Conservation (phyloP, 2,329 filamentous ascomycete genomes). For the Aspergillus novoparasiticus region DNA sequence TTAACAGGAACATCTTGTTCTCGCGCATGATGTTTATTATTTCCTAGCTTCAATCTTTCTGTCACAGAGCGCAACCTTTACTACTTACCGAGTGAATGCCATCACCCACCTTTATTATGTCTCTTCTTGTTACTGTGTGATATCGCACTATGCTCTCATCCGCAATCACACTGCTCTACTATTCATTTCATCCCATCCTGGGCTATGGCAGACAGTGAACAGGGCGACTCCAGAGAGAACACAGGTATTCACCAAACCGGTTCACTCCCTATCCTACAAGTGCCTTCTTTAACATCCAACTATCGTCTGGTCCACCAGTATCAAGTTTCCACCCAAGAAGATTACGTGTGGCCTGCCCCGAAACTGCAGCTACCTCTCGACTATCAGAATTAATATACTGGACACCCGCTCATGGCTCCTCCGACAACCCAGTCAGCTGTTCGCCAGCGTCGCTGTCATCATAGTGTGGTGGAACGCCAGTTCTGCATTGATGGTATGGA, state of each 20-base stretch:
- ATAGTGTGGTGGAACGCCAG: slow-evolving; percentile 68
- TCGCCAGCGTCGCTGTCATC: slow-evolving; percentile 33
- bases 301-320: background rate
- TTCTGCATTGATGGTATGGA: slow-evolving; percentile 51
- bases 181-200: background rate
- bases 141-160: background rate
- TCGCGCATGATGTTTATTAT: background rate
- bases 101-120: background rate
- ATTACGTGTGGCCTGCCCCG: background rate
- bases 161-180: background rate
- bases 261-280: slow-evolving; percentile 8
- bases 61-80: background rate
- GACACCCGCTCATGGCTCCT: background rate
- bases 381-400: background rate
- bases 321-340: background rate
- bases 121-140: background rate
- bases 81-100: background rate
- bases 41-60: background rate
- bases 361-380: background rate
- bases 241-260: background rate
- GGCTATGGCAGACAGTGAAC: slow-evolving; percentile 2
- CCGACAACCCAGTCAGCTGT: background rate
- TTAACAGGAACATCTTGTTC: background rate
- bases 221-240: background rate
- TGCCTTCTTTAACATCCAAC: background rate